Conservation (phyloP, 257 asterid genomes). For the Petunia secreta region DNA sequence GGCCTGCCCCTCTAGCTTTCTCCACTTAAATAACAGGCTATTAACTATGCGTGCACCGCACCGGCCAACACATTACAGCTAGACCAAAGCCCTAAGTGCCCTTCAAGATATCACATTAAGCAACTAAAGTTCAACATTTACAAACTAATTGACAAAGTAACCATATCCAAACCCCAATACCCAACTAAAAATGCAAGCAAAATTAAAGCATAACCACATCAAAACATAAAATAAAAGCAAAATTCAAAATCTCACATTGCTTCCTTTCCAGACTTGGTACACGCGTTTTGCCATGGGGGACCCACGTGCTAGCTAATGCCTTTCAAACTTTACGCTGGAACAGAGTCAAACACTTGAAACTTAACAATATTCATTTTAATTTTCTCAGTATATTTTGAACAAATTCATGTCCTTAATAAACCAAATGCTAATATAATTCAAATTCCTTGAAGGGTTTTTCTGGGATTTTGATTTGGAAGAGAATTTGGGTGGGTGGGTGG, state of each 20-base stretch:
- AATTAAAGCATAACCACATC: conserved; percentile 27
- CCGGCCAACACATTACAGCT: too few species aligned
- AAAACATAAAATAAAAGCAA: conserved; percentile 28
- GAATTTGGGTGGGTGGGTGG: background rate
- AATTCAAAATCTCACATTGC: conserved; percentile 68
- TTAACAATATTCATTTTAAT: conserved; percentile 50
- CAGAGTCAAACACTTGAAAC: conserved; percentile 61
- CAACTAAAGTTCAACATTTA: conserved; percentile 1
- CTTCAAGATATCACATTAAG: background rate
- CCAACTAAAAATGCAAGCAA: conserved; percentile 25
- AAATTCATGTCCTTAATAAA: background rate
- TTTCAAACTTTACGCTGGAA: conserved; percentile 48
- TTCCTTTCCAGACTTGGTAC: conserved; percentile 94
- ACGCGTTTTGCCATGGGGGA: conserved; percentile 88
- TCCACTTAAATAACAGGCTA: too few species aligned
- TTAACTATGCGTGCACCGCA: too few species aligned
- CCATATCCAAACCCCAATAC: background rate
- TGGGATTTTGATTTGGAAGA: conserved; percentile 41
- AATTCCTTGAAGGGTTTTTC: conserved; percentile 34
- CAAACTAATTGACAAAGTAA: background rate
- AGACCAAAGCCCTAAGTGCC: too few species aligned
- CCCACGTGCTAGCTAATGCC: conserved; percentile 30
- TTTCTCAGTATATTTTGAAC: conserved; percentile 23
- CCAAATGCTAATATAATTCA: conserved; percentile 3
- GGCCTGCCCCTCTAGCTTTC: too few species aligned